Evolutionary conservation across 306 rosid species (phyloP).

Genomic region (Cyclanthera cordifolia): DNA sequence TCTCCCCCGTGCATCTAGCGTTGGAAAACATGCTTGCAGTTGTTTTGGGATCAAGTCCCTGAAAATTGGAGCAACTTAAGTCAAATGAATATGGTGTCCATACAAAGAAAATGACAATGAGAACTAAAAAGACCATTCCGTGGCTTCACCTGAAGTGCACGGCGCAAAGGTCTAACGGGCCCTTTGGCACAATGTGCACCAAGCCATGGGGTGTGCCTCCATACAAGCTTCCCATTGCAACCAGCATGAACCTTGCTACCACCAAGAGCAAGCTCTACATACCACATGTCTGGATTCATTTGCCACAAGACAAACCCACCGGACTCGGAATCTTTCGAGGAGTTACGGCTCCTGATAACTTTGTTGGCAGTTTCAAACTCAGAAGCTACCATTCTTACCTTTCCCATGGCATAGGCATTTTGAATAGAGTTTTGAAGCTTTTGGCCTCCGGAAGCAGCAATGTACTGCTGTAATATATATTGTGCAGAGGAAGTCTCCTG

Average conservation of each 20-base stretch:
- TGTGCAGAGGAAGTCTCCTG: conserved; percentile 96
- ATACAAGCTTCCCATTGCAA: conserved; percentile 90
- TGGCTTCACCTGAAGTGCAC: conserved; percentile 53
- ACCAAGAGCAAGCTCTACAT: conserved; percentile 94
- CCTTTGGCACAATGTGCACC: conserved; percentile 98
- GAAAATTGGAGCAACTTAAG: conserved; percentile 7
- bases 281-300: conserved; percentile 98
- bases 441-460: conserved; percentile 86
- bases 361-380: conserved; percentile 87
- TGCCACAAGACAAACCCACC: conserved; percentile 99
- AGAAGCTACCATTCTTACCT: conserved; percentile 85
- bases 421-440: conserved; percentile 66
- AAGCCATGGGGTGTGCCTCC: conserved; percentile 99
- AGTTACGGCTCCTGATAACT: conserved; percentile 58
- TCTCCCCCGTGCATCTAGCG: conserved; percentile 93
- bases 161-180: conserved; percentile 86
- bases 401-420: conserved; percentile 96
- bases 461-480: conserved; percentile 90
- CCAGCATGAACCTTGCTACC: conserved; percentile 98
- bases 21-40: conserved; percentile 94
- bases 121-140: not conserved
- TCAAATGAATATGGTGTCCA: not conserved
- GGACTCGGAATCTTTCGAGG: conserved; percentile 71
- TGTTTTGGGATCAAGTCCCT: conserved; percentile 95
- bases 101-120: not conserved